Percentiles rank a stretch among this genome's conserved stretches.
These are phyloP conservation scores for Boletus edulis DNA, from an alignment of 768 basidiomycete species.

Conservation along the genomic window DNA sequence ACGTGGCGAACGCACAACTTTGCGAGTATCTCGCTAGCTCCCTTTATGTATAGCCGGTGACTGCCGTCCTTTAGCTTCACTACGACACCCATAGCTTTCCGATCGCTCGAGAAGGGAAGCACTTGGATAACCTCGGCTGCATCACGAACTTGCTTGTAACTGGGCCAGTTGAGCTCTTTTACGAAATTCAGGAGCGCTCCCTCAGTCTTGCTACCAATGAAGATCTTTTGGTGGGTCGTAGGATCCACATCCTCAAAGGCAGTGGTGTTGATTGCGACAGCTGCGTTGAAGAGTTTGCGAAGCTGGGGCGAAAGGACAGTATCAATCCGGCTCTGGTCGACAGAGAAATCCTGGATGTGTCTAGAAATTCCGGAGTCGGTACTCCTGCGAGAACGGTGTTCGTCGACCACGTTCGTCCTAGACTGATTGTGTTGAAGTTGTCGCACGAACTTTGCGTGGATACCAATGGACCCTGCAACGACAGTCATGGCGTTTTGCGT, in stretches of 20 bases:
- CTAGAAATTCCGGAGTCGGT: constrained; percentile 34
- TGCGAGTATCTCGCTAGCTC: constrained; percentile 90
- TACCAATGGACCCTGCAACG: constrained; percentile 92
- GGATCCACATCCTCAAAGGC: constrained; percentile 84
- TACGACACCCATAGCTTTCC: constrained; percentile 94
- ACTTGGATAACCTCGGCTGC: constrained; percentile 67
- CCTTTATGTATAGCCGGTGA: constrained; percentile 82
- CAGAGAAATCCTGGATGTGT: constrained; percentile 73
- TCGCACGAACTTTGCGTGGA: constrained; percentile 92
- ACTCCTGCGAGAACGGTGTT: constrained; percentile 31
- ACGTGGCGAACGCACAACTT: constrained; percentile 75
- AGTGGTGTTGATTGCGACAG: constrained; percentile 90
- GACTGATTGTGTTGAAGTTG: constrained; percentile 66
- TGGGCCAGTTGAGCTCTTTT: constrained; percentile 73
- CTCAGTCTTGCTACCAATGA: constrained; percentile 95
- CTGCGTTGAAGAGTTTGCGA: constrained; percentile 70
- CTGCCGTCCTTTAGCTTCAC: constrained; percentile 51
- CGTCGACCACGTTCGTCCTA: constrained; percentile 70
- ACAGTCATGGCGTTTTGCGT: constrained; percentile 96
- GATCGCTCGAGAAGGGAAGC: constrained; percentile 91
- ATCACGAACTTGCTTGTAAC: constrained; percentile 68
- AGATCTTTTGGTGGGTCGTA: constrained; percentile 55
- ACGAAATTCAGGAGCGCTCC: constrained; percentile 86
- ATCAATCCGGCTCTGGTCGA: constrained; percentile 76
- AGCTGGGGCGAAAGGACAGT: constrained; percentile 58